A percentile compares a stretch with the other conserved stretches of the same genome.
Conservation (phyloP, 257 asterid genomes). For the Petrea volubilis region DNA sequence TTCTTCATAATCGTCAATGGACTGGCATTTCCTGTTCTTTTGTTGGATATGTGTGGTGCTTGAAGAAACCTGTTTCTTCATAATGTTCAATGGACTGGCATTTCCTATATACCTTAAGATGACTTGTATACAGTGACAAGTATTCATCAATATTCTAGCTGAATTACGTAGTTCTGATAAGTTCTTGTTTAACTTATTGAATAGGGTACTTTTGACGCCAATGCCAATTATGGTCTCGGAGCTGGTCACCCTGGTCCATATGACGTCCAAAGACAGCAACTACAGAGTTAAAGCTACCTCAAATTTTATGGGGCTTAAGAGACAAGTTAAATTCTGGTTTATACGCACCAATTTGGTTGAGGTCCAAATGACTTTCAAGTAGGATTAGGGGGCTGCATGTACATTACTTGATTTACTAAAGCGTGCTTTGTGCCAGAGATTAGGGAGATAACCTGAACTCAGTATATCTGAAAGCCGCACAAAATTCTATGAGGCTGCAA, state of each 20-base stretch:
- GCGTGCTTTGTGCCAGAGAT: too few species aligned
- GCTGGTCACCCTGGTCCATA: slow-evolving; percentile 33
- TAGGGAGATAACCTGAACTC: too few species aligned
- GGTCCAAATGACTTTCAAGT: too few species aligned
- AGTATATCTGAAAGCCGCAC: too few species aligned
- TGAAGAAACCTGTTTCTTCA: not conserved
- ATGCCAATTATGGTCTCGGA: slow-evolving; percentile 30
- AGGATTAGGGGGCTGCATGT: too few species aligned
- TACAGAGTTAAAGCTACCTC: slow-evolving; percentile 15
- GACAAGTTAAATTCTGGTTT: too few species aligned
- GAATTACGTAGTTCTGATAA: not conserved
- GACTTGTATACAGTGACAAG: not conserved
- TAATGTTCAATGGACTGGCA: too few species aligned
- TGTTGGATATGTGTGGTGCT: not conserved
- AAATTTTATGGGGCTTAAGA: not conserved
- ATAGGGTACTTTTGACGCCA: slow-evolving; percentile 32
- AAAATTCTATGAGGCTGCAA: too few species aligned
- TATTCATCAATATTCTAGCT: not conserved
- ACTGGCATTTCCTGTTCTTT: not conserved
- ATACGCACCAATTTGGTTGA: too few species aligned
- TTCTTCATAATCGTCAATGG: not conserved
- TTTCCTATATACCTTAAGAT: too few species aligned
- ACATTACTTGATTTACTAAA: too few species aligned
- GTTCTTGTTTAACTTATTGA: slow-evolving; percentile 24
- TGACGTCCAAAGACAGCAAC: slow-evolving; percentile 24